Evolutionary conservation across 495 filamentous ascomycete genomes (phyloP), one percentile per base, ranked within the genome.

Genomic region (Immersiella caudata): DNA sequence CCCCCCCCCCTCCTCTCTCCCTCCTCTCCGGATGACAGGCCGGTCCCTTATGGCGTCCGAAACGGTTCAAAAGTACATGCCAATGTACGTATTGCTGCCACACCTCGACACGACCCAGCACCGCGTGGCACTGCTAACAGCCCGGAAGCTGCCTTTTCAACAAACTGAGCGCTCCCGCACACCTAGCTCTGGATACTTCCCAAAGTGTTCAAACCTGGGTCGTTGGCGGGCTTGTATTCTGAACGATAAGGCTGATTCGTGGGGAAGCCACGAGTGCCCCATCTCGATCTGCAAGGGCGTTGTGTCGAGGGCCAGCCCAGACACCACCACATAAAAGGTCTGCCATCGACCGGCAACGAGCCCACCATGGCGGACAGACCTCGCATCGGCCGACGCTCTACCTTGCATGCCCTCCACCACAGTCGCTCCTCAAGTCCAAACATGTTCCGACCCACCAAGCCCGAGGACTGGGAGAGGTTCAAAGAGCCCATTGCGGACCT

Each of bases 381-480:
- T 27, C 22, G 26, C 21, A 27, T 22, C 56, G 26, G 22, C 56
- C 56, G 24, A 27, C 26, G 18, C 56, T 6, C 56, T 33, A 59
- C 21, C 16, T 14, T 33, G 22, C 66, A 22, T 26, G 20, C 49
- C 49, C 46, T 25, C 60, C 25, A 35, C 20, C 50, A 40, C 49
- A 58, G 50, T 21, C 63, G 12, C 46, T 66, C 20, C 16, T 46
- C 40, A 46, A 46, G 40, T 12, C 40, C 40, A 46, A 63, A 63
- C 1, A 66, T 71, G 64, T 70, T 78, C 67, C 46, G 71, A 56
- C 70, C 74, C 33, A 67, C 70, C 55, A 77, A 74, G 64, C 70
- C 74, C n/a, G 76, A 76, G 60, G 77, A 79, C 65, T 78, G 76
- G 77, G 75, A 79, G 67, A 73, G 75, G 8, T 75, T 75, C 56